These are phyloP conservation scores for Rheum nobile DNA, from an alignment of 148 eudicot genomes.

Conservation along the genomic window DNA sequence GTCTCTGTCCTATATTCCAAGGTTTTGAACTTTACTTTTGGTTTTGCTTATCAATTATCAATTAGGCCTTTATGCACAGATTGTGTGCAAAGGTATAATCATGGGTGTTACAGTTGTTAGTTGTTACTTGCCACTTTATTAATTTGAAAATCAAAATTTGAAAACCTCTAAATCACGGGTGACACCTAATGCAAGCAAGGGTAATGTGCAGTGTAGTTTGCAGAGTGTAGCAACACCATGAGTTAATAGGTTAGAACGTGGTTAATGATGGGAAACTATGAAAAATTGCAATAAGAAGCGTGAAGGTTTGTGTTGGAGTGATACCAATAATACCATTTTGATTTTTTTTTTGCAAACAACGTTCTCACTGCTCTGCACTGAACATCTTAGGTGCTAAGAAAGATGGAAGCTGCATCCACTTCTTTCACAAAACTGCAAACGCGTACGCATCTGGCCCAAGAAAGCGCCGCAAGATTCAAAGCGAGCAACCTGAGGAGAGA, in stretches of 20 bases:
- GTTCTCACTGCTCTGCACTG: neutral
- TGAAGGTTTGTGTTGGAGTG: neutral
- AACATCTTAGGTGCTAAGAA: constrained; percentile 45
- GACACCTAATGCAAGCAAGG: neutral
- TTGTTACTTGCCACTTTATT: neutral
- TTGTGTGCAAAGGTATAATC: neutral
- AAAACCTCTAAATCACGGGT: neutral
- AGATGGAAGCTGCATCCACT: constrained; percentile 56
- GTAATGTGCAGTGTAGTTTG: neutral
- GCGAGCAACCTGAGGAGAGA: neutral
- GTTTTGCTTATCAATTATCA: neutral
- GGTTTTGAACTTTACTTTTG: neutral
- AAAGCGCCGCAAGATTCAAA: constrained; percentile 45
- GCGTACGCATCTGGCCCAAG: constrained; percentile 71
- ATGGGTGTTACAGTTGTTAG: neutral
- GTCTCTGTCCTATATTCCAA: neutral
- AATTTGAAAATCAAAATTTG: neutral
- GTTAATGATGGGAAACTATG: neutral
- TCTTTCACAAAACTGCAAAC: constrained; percentile 54
- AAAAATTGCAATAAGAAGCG: neutral
- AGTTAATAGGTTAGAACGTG: neutral
- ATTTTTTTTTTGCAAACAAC: neutral
- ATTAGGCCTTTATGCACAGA: neutral
- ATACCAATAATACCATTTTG: neutral
- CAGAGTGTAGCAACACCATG: neutral